A percentile compares a stretch with the other conserved stretches of the same genome.
Conservation (phyloP, 164 flowering plant genomes). For the Chloranthus sessilifolius region DNA sequence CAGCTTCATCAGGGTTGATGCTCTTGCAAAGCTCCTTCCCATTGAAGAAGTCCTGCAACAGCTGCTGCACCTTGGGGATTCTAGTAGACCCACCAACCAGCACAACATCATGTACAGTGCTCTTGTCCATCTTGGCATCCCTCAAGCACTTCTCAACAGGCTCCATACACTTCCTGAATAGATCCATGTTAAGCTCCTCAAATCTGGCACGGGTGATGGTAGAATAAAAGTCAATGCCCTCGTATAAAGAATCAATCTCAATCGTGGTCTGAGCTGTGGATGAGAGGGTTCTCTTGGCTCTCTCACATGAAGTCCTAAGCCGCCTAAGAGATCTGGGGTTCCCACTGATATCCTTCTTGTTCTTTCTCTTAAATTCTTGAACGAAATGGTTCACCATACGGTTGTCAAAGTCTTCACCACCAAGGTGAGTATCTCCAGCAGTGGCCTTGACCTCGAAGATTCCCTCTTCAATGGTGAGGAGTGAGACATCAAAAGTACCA, state of each 20-base stretch:
- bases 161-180: slow-evolving; percentile 63
- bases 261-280: slow-evolving; percentile 56
- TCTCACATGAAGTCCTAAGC: slow-evolving; percentile 58
- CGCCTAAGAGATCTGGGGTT: slow-evolving; percentile 62
- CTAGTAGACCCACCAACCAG: slow-evolving; percentile 67
- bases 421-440: slow-evolving; percentile 62
- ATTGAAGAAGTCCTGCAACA: slow-evolving; percentile 63
- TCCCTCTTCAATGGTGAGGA: slow-evolving; percentile 62
- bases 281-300: slow-evolving; percentile 62
- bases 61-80: slow-evolving; percentile 65
- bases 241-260: slow-evolving; percentile 61
- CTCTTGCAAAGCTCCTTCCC: slow-evolving; percentile 73
- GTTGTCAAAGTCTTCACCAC: slow-evolving; percentile 67
- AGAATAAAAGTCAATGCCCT: slow-evolving; percentile 62
- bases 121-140: slow-evolving; percentile 71
- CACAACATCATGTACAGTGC: slow-evolving; percentile 46
- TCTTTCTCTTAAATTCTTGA: slow-evolving; percentile 59
- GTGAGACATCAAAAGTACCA: slow-evolving; percentile 65
- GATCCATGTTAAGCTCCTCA: slow-evolving; percentile 59
- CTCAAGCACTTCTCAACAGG: slow-evolving; percentile 71
- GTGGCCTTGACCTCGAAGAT: slow-evolving; percentile 68
- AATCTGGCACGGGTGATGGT: slow-evolving; percentile 59
- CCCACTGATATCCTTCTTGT: slow-evolving; percentile 62
- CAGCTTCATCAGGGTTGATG: slow-evolving; percentile 81
- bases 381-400: slow-evolving; percentile 64